Evolutionary conservation across 1,284 basidiomycete species (phyloP).

Genomic region (Tilletia indica): DNA sequence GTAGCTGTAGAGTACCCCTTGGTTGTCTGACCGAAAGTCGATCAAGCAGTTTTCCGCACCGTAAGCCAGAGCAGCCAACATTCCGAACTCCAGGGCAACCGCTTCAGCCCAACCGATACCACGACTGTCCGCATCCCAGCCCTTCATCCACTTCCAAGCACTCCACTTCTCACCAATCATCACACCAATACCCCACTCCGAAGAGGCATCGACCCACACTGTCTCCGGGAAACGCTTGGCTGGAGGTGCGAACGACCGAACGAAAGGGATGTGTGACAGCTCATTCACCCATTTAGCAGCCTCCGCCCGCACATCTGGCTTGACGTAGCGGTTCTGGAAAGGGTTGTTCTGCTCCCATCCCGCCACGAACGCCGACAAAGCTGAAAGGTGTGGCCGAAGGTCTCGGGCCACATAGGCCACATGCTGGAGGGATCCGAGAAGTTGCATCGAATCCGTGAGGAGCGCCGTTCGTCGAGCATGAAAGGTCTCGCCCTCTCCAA

Average conservation of each 20-base stretch:
- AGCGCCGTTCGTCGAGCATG: too few relatives aligned
- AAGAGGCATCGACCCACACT: not conserved
- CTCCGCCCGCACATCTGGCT: too few relatives aligned
- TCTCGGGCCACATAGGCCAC: not conserved
- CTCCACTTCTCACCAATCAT: not conserved
- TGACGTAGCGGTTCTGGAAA: too few relatives aligned
- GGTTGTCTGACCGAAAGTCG: not conserved
- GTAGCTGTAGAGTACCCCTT: not conserved
- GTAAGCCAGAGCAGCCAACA: not conserved
- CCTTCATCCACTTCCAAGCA: not conserved
- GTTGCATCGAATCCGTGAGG: too few relatives aligned
- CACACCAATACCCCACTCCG: not conserved
- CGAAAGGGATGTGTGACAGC: too few relatives aligned
- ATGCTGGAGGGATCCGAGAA: not conserved
- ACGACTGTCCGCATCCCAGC: not conserved
- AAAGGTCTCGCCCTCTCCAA: not conserved
- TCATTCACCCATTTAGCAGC: too few relatives aligned
- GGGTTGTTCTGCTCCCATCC: not conserved
- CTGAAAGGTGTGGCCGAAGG: not conserved
- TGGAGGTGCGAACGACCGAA: too few relatives aligned
- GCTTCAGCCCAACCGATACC: not conserved
- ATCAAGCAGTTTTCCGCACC: not conserved
- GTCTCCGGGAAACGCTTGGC: not conserved
- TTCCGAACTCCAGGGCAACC: not conserved
- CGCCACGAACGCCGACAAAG: not conserved